These are phyloP conservation scores for Cryptococcus jaspeensis DNA, from an alignment of 1,284 basidiomycete species.

Conservation along the genomic window DNA sequence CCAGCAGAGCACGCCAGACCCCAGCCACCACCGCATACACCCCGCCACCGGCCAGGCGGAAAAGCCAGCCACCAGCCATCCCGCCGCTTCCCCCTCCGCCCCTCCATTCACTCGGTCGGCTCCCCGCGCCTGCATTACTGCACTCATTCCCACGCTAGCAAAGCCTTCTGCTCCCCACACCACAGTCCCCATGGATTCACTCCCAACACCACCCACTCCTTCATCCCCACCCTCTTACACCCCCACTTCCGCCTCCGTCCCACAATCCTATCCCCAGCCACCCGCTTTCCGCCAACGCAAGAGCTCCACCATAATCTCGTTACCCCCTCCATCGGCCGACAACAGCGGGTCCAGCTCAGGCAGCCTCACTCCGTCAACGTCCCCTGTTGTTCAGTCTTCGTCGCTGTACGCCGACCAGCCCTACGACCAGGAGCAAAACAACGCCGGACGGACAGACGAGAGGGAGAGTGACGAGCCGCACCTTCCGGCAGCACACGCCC, in stretches of 20 bases:
- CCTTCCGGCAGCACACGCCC: not conserved
- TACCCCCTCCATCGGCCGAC: not conserved
- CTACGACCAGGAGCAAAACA: not conserved
- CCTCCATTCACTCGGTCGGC: too few species aligned
- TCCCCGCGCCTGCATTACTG: too few species aligned
- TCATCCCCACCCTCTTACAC: slow-evolving; percentile 14
- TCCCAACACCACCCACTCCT: slow-evolving; percentile 3
- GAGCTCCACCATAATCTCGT: slow-evolving; percentile 5
- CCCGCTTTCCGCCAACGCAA: slow-evolving; percentile 1
- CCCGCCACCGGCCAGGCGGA: too few species aligned
- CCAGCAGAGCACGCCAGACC: too few species aligned
- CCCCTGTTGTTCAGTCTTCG: not conserved
- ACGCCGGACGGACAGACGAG: not conserved
- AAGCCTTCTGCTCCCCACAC: not conserved
- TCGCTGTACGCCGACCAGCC: not conserved
- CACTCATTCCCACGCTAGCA: too few species aligned
- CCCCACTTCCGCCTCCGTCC: not conserved
- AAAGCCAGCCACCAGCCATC: not conserved
- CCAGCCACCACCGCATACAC: not conserved
- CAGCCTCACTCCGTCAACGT: not conserved
- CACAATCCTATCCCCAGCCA: slow-evolving; percentile 4
- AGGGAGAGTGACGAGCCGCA: not conserved
- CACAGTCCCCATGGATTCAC: not conserved
- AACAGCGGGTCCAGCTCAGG: not conserved
- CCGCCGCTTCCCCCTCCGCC: not conserved